Conservation (phyloP, 2,329 filamentous ascomycete genomes). For the Dendryphion nanum region DNA sequence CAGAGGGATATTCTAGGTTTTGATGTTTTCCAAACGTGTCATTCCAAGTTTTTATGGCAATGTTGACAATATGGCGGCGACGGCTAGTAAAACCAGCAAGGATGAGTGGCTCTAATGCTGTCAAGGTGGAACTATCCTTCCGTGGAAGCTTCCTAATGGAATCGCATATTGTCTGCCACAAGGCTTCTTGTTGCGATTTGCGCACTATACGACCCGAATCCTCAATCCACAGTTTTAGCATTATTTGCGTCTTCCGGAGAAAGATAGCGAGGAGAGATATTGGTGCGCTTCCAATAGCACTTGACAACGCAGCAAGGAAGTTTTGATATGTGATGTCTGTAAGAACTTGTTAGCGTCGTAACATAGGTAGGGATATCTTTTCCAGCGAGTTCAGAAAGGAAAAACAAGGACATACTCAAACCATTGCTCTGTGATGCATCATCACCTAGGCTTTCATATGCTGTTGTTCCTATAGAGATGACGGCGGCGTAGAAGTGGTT, state of each 20-base stretch:
- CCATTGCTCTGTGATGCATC: too few species aligned
- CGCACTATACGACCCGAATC: slow-evolving; percentile 47
- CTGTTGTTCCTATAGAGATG: slow-evolving; percentile 50
- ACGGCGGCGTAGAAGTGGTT: slow-evolving; percentile 64
- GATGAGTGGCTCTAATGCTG: slow-evolving; percentile 53
- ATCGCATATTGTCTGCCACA: slow-evolving; percentile 49
- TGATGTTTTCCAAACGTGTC: slow-evolving; percentile 61
- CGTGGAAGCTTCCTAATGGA: slow-evolving; percentile 57
- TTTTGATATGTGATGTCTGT: too few species aligned
- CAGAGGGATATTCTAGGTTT: slow-evolving; percentile 62
- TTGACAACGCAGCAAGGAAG: slow-evolving; percentile 50
- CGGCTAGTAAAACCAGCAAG: slow-evolving; percentile 54
- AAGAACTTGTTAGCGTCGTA: too few species aligned
- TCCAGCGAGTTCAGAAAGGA: too few species aligned
- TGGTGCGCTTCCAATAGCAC: slow-evolving; percentile 40
- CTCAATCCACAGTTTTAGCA: slow-evolving; percentile 62
- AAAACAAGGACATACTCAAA: too few species aligned
- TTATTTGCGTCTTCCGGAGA: slow-evolving; percentile 61
- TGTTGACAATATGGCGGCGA: slow-evolving; percentile 50
- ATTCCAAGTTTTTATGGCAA: slow-evolving; percentile 67
- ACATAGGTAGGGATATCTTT: too few species aligned
- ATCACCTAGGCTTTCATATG: slow-evolving; percentile 56
- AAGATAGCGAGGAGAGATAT: slow-evolving; percentile 53
- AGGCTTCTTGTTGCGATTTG: slow-evolving; percentile 14
- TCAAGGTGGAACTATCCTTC: slow-evolving; percentile 56